phyloP scores from a whole-genome alignment of 192 early-diverging fungal genomes.

The Backusella sp. region DNA sequence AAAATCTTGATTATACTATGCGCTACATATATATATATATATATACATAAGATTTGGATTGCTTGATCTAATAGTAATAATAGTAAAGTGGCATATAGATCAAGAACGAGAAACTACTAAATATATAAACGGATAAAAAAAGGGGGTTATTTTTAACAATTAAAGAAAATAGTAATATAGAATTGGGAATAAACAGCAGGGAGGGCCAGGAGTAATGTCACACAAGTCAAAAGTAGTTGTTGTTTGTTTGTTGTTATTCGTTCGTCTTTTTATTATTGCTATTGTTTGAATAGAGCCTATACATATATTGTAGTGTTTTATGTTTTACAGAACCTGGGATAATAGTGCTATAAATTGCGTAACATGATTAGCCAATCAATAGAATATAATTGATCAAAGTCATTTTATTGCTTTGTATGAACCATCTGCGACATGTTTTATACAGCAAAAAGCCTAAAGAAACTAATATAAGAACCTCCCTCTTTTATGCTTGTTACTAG shows the following conservation, averaged over 20 bases:
- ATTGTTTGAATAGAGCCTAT: background rate
- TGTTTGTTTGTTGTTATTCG: background rate
- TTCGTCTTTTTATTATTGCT: background rate
- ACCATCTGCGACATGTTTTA: background rate
- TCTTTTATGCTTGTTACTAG: background rate
- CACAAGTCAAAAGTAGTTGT: background rate
- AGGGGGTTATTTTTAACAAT: background rate
- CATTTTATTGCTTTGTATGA: too few relatives aligned
- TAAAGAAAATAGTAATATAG: background rate
- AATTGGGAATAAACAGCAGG: background rate
- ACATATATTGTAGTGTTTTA: background rate
- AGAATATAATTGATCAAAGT: too few relatives aligned
- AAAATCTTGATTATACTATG: background rate
- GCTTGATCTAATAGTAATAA: background rate
- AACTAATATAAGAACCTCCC: background rate
- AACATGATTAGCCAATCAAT: background rate
- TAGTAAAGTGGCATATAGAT: background rate
- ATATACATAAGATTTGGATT: background rate
- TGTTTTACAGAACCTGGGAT: background rate
- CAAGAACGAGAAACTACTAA: background rate
- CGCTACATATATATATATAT: background rate
- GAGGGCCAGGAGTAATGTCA: background rate
- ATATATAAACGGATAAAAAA: background rate
- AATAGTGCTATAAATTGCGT: background rate
- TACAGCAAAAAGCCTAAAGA: background rate